Percentiles rank a stretch among this genome's conserved stretches.
Conservation (phyloP, 139 green algal species). For the Coelastrella sp. region DNA sequence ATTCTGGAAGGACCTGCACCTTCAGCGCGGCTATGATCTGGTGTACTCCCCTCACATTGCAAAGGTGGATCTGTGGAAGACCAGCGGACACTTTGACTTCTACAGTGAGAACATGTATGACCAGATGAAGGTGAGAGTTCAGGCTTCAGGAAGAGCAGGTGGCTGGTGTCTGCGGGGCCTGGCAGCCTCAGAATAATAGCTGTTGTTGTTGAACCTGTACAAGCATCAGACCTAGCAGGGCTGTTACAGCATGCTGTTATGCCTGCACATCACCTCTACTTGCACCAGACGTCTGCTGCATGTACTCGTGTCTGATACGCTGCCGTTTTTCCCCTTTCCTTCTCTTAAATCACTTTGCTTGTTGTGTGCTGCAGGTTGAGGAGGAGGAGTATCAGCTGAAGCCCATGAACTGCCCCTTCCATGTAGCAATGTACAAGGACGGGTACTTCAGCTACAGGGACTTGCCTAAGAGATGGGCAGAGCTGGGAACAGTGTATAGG, state of each 20-base stretch:
- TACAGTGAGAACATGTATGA: constrained; percentile 98
- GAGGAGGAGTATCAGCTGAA: constrained; percentile 95
- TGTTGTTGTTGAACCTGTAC: no score
- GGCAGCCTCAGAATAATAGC: no score
- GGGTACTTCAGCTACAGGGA: constrained; percentile 81
- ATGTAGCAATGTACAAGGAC: constrained; percentile 95
- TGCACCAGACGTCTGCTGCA: no score
- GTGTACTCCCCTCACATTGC: constrained; percentile 96
- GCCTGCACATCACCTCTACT: no score
- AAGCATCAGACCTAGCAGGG: no score
- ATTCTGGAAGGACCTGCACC: constrained; percentile 96
- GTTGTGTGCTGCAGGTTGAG: constrained; percentile 78
- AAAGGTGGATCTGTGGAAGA: constrained; percentile 97
- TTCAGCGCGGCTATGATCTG: constrained; percentile 89
- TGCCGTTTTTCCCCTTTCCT: no score
- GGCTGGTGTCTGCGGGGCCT: no score
- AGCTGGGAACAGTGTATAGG: constrained; percentile 98
- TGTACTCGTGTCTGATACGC: no score
- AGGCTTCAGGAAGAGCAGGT: neutral
- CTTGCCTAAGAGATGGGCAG: constrained; percentile 93
- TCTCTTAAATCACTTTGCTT: no score
- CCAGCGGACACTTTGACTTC: constrained; percentile 95
- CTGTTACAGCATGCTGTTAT: no score
- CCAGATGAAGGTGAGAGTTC: constrained; percentile 75
- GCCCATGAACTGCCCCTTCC: constrained; percentile 99